Evolutionary conservation across 2,329 filamentous ascomycete genomes (phyloP), one percentile per base, ranked within the genome.

Genomic region (Parascedosporium putredinis): DNA sequence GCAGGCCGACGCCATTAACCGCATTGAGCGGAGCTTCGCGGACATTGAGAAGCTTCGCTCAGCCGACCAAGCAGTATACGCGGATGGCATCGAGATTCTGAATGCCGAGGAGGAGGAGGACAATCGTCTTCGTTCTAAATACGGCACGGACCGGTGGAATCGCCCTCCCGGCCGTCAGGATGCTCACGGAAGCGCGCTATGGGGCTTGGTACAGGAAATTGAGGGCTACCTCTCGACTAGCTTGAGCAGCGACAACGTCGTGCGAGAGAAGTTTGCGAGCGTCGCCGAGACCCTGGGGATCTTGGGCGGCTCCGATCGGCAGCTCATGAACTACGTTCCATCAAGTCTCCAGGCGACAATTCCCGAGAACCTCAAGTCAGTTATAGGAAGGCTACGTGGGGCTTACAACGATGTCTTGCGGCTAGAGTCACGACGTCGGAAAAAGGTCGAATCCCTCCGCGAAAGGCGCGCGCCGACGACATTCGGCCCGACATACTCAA

Each of bases 31-130:
- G 49, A 88, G 87, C 4, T 87, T 97, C 54, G 83, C 86, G 4
- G 91, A 97, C 55, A 95, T 90, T 1, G 84, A 90, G 45, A 95
- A 91, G 64, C 71, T 98, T n/a, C 88, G 93, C 56, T 73, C 81
- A 1, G 85, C 83, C 45, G 89, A 96, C 60, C 71, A 82, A 49
- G 77, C 81, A 0, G 76, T 88, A 1, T 97, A 93, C 54, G 81
- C 86, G 42, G 91, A 97, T 65, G 91, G 88, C 0, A 82, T 84
- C 29, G 81, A 86, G 12, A 73, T 93, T 1, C 69, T 98, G 1
- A 77, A 80, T 1, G 79, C 84, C 0, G 93, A 98, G 65, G 82
- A 84, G 52, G 83, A 85, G 14, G 91, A 97, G 60, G 91, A 98
- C 56, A 79, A 87, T 52, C 75, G 78, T 18, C 73, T 90, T 7